A percentile compares a stretch with the other conserved stretches of the same genome.
phyloP scores from a whole-genome alignment of 208 protist species.

The Leishmania braziliensis region DNA sequence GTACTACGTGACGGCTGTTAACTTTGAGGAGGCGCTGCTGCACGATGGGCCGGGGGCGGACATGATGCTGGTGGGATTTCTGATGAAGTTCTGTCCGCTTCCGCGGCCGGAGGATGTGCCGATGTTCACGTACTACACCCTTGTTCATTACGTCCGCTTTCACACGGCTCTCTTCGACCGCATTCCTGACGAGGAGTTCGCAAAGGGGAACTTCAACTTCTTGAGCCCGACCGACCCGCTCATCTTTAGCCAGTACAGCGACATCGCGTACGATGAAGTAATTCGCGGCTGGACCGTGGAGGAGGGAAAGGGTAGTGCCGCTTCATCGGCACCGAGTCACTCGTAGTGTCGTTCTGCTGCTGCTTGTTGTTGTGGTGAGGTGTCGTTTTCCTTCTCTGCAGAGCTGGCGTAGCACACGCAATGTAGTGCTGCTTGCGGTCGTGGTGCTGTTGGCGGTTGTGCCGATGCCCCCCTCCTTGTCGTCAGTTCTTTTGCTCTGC shows the following conservation, averaged over 20 bases:
- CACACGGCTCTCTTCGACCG: conserved; percentile 90
- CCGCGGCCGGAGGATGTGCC: conserved; percentile 88
- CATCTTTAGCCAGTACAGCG: conserved; percentile 82
- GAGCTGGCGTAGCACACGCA: background rate
- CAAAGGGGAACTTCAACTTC: conserved; percentile 92
- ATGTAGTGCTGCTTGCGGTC: background rate
- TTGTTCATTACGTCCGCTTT: conserved; percentile 93
- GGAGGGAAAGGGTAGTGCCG: conserved; percentile 9
- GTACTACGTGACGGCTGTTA: conserved; percentile 90
- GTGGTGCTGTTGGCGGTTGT: background rate
- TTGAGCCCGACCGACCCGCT: conserved; percentile 76
- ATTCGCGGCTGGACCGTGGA: conserved; percentile 69
- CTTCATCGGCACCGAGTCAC: background rate
- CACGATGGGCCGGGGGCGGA: conserved; percentile 82
- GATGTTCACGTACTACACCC: conserved; percentile 90
- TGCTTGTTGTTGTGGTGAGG: background rate
- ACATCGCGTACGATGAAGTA: conserved; percentile 69
- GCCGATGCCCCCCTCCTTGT: background rate
- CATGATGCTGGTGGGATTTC: conserved; percentile 87
- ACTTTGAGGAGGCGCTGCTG: conserved; percentile 88
- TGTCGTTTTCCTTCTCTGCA: background rate
- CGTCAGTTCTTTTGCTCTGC: background rate
- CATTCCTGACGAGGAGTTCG: conserved; percentile 79
- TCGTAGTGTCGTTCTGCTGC: conserved; percentile 3
- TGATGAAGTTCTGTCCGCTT: conserved; percentile 90